These are phyloP conservation scores for Suillus decipiens DNA, from an alignment of 768 basidiomycete genomes.

Conservation along the genomic window DNA sequence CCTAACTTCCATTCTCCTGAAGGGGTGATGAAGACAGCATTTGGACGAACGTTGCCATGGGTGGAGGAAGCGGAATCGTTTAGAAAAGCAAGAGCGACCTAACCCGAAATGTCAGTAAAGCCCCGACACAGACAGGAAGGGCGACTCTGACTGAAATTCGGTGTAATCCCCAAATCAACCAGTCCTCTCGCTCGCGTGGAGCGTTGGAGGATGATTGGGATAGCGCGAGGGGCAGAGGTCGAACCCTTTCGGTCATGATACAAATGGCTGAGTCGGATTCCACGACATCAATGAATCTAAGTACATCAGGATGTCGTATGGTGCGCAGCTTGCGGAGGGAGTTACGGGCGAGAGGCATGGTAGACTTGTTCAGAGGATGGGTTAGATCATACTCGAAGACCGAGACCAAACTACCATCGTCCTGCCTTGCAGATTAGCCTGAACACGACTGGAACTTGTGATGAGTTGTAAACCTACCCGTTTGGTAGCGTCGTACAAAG, in stretches of 20 bases:
- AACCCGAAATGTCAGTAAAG: constrained; percentile 8
- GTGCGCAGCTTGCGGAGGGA: constrained; percentile 87
- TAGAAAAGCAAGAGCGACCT: constrained; percentile 90
- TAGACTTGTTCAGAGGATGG: constrained; percentile 55
- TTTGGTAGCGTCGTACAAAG: constrained; percentile 85
- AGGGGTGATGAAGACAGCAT: constrained; percentile 85
- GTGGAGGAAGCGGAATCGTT: constrained; percentile 83
- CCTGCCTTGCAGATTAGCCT: constrained; percentile 49
- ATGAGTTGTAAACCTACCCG: constrained; percentile 51
- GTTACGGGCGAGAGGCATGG: constrained; percentile 82
- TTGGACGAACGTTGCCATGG: constrained; percentile 76
- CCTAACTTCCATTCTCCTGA: constrained; percentile 97
- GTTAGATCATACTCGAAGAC: constrained; percentile 90
- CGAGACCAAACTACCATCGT: constrained; percentile 83
- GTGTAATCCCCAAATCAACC: constrained; percentile 93
- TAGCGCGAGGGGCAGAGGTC: constrained; percentile 66
- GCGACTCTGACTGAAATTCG: constrained; percentile 65
- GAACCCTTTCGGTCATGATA: constrained; percentile 94
- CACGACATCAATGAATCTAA: constrained; percentile 92
- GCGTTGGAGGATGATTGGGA: constrained; percentile 62
- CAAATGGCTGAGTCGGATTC: constrained; percentile 87
- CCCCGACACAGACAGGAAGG: constrained; percentile 30
- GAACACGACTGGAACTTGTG: constrained; percentile 16
- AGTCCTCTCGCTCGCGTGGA: constrained; percentile 75
- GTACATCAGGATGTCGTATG: constrained; percentile 92